Evolutionary conservation across 139 green algal species (phyloP), one percentile per base, ranked within the genome.

Genomic region (Coelastrella sp.): DNA sequence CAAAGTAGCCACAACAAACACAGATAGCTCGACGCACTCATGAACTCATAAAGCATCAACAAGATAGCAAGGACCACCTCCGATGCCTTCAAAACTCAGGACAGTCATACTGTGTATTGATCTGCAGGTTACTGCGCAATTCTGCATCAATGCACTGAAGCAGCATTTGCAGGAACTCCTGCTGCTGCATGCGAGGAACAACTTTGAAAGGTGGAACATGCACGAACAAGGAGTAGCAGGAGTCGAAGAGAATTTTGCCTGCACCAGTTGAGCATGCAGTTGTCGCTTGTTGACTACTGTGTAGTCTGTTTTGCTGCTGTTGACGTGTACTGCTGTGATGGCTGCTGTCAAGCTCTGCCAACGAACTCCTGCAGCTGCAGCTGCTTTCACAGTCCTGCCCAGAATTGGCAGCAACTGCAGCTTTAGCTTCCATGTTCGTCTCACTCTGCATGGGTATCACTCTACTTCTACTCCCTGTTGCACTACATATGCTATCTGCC

Each of bases 191-290:
- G 40, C 89, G 83, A 2, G 27, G 50, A 0, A 86, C 51, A 40
- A 78, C 79, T 5, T 48, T n/a, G 45, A 92, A 86, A 0, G 85
- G 59, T 2, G 92, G 92, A 9, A 95, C 89, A 53, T 95, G 92
- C 78, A 95, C 86, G 57, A 95, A 95, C 32, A 95, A 60, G 0
- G 91, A 68, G 45, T 91, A 69, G 48, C 72, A 82, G 11, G 35
- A 53, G 57, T 69, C 75, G n/a, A n/a, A n/a, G n/a, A n/a, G n/a
- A 40, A n/a, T 68, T 35, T 53, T 83, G 51, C 75, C 51, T 48
- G 34, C 53, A 64, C 23, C 75, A 41, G 9, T 57, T 9, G n/a
- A 19, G 17, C 51, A 34, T 34, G 45, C 45, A 15, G 21, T 32
- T 43, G 43, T 32, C 43, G 51, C 75, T 67, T 41, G n/a, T 60